A percentile compares a stretch with the other conserved stretches of the same genome.
These are phyloP conservation scores for Carex scoparia DNA, from an alignment of 176 grass and related monocot species.

Conservation along the genomic window DNA sequence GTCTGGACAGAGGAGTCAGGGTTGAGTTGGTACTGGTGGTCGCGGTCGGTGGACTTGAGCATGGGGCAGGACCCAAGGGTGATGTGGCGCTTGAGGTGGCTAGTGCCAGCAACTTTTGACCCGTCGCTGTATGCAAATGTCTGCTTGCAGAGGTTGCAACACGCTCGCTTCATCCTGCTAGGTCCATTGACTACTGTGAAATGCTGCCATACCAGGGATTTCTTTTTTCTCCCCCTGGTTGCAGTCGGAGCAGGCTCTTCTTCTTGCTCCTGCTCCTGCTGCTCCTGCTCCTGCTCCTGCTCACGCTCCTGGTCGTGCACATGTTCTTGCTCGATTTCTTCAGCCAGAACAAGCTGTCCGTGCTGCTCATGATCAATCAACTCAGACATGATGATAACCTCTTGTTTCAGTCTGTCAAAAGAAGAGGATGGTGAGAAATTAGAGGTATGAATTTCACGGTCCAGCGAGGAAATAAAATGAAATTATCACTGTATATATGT, in stretches of 20 bases:
- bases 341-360: background rate
- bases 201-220: constrained; percentile 57
- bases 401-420: background rate
- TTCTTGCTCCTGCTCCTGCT: background rate
- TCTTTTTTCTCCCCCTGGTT: constrained; percentile 40
- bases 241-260: constrained; percentile 10
- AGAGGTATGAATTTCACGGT: background rate
- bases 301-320: background rate
- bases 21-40: constrained; percentile 23
- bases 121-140: constrained; percentile 58
- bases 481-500: background rate
- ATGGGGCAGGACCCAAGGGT: constrained; percentile 57
- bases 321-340: constrained; percentile 18
- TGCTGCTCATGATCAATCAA: constrained; percentile 1
- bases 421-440: background rate
- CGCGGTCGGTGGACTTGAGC: constrained; percentile 31
- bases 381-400: background rate
- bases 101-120: constrained; percentile 60
- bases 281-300: background rate
- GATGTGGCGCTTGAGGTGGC: constrained; percentile 69
- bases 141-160: constrained; percentile 69
- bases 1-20: constrained; percentile 22
- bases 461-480: background rate
- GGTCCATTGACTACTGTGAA: constrained; percentile 52
- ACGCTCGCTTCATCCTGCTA: constrained; percentile 47